Conservation (phyloP, 1,139 yeast species). For the Debaryomycetaceae sp. region DNA sequence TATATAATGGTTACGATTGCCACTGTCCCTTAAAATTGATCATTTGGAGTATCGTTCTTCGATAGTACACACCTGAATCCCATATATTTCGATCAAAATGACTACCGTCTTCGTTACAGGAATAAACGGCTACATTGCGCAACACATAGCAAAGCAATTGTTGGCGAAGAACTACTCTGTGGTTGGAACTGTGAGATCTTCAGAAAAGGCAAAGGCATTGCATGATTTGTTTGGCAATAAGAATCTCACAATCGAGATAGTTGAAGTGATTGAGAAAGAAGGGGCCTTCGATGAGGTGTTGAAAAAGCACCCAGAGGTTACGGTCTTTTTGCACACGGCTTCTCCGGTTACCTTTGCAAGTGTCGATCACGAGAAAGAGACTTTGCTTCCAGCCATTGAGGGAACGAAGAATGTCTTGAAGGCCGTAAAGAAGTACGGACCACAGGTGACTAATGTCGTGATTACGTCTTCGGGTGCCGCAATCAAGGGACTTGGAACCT, state of each 20-base stretch:
- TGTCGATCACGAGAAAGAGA: slow-evolving; percentile 15
- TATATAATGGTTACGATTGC: too few relatives aligned
- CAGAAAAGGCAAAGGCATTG: slow-evolving; percentile 18
- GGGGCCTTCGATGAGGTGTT: slow-evolving; percentile 19
- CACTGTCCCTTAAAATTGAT: too few relatives aligned
- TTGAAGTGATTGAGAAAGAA: slow-evolving; percentile 13
- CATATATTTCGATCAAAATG: slow-evolving; percentile 1
- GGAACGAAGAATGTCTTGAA: slow-evolving; percentile 24
- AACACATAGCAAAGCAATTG: slow-evolving; percentile 14
- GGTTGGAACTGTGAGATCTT: slow-evolving; percentile 23
- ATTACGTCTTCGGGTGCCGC: slow-evolving; percentile 27
- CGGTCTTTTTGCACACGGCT: slow-evolving; percentile 16
- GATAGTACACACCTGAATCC: too few relatives aligned
- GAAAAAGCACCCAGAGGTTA: slow-evolving; percentile 14
- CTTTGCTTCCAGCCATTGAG: slow-evolving; percentile 17
- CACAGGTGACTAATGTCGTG: slow-evolving; percentile 23
- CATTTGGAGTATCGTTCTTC: too few relatives aligned
- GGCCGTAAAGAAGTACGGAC: slow-evolving; percentile 20
- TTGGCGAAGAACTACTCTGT: slow-evolving; percentile 16
- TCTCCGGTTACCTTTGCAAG: slow-evolving; percentile 8
- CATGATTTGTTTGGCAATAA: slow-evolving; percentile 9
- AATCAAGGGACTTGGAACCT: slow-evolving; percentile 5
- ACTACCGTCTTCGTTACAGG: slow-evolving; percentile 18
- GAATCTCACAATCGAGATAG: slow-evolving; percentile 15
- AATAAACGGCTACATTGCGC: slow-evolving; percentile 23